Conservation (phyloP, 1,284 basidiomycete genomes). For the Microbotryum lychnidis-dioicae region DNA sequence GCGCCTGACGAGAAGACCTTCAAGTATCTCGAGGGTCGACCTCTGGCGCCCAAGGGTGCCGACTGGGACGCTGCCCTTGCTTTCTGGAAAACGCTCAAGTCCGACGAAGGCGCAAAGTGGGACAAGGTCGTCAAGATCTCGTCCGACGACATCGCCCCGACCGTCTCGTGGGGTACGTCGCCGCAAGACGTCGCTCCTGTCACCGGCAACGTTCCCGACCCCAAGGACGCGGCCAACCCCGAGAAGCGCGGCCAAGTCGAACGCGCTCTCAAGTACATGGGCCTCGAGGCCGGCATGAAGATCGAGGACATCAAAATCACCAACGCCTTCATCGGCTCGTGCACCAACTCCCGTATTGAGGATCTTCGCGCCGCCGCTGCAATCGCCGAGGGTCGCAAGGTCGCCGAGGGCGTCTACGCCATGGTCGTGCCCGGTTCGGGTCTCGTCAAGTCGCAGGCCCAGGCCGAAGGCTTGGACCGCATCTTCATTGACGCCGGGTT, state of each 20-base stretch:
- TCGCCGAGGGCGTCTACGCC: slow-evolving; percentile 69
- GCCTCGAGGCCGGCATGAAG: slow-evolving; percentile 66
- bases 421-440: slow-evolving; percentile 97
- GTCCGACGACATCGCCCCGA: slow-evolving; percentile 84
- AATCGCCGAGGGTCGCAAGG: slow-evolving; percentile 69
- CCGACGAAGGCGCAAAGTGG: slow-evolving; percentile 82
- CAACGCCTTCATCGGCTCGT: slow-evolving; percentile 93
- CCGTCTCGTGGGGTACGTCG: slow-evolving; percentile 93
- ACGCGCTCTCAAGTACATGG: slow-evolving; percentile 86
- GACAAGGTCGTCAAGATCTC: slow-evolving; percentile 79
- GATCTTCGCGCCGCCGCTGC: slow-evolving; percentile 83
- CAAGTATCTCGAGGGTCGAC: slow-evolving; percentile 73
- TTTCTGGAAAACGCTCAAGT: slow-evolving; percentile 79
- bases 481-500: slow-evolving; percentile 92
- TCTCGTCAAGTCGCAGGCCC: slow-evolving; percentile 87
- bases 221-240: slow-evolving; percentile 57
- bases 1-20: slow-evolving; percentile 90
- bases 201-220: slow-evolving; percentile 75
- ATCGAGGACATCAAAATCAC: slow-evolving; percentile 81
- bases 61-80: slow-evolving; percentile 81
- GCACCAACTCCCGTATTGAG: slow-evolving; percentile 94
- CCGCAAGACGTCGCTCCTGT: slow-evolving; percentile 88
- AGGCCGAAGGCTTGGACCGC: slow-evolving; percentile 81
- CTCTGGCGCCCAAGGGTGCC: slow-evolving; percentile 72
- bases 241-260: slow-evolving; percentile 64